Conservation (phyloP, 306 rosid species). For the Cucumis sativus region Cucumber_9930_V3 NC_026659.2:3710001-3710500, state of each 20-base stretch:
- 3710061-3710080: background rate
- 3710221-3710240: no score
- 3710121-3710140: background rate
- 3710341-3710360: background rate
- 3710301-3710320: no score
- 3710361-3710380: background rate
- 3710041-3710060: background rate
- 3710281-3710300: no score
- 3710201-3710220: no score
- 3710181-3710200: no score
- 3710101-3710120: background rate
- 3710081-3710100: background rate
- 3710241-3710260: no score
- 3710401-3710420: background rate
- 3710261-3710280: no score
- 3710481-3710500: background rate
- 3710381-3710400: background rate
- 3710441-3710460: background rate
- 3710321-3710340: no score
- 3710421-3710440: background rate
- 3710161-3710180: no score
- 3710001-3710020: background rate
- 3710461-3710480: background rate
- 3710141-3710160: no score
- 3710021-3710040: background rate